Base-by-base conservation (phyloP, 2,329 filamentous ascomycete genomes). In the Colletotrichum tabaci region DNA sequence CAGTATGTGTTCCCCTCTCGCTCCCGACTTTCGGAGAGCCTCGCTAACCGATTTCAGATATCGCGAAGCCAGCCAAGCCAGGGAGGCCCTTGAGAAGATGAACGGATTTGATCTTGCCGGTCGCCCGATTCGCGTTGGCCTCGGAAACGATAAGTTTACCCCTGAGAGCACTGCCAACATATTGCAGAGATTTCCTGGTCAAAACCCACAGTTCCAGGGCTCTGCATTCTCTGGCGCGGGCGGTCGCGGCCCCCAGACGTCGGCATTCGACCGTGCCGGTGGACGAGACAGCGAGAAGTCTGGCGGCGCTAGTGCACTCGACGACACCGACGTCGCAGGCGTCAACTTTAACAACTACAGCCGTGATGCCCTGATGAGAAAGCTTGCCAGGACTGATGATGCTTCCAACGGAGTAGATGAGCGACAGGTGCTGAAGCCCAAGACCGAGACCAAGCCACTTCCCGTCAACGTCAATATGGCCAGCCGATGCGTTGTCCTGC, bases 281-380 rank as follows among this genome's bases (percentile, higher is more conserved):
- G 94, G 93, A 76, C 92, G 95, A 77, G 94, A 97, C 79, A 94
- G 92, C 81, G 94, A 98, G 79, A 98, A 98, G 84, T 90, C 93
- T 56, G 93, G 94, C 72, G 95, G 95, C 77, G 96, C 96, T 61
- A 98, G 95, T 85, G 96, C 96, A 78, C 87, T 99, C 63, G 96
- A 99, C 84, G 96, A 99, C 81, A 97, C 95, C 74, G 96, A 99
- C 82, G 96, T 99, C 80, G 94, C 94, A 62, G 96, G 96, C 80
- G 96, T 99, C 84, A 98, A 98, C 85, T 98, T 98, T 92, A 98
- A 95, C 89, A 98, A 98, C 84, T 98, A 97, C 87, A 98, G 94
- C 88, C 94, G 96, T 85, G 95, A 98, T 86, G 94, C 95, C 80
- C 92, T 99, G 84, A 99, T 99, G 96, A 91, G 94, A 83, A 98